These are phyloP conservation scores for Emericellopsis atlantica DNA, from an alignment of 2,329 filamentous ascomycete genomes.

Conservation along the genomic window DNA sequence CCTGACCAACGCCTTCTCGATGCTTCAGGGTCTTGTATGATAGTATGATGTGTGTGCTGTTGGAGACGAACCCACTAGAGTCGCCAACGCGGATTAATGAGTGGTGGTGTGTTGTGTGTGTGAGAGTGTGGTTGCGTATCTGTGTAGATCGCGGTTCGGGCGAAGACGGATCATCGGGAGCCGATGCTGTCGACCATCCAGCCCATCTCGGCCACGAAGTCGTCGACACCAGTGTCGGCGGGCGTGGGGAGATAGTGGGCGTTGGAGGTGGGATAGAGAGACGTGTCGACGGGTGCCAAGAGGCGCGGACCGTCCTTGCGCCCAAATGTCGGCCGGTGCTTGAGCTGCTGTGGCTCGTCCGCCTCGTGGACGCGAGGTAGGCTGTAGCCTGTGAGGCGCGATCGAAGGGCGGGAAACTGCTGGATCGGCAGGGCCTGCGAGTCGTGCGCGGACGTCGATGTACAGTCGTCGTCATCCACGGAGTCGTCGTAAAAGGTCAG, in stretches of 20 bases:
- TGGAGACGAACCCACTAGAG: constrained; percentile 1
- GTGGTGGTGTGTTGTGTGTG: neutral
- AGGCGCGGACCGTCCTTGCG: too few species aligned
- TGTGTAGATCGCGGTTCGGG: neutral
- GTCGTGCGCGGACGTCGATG: constrained; percentile 19
- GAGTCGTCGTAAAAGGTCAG: constrained; percentile 32
- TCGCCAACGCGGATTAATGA: neutral
- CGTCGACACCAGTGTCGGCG: constrained; percentile 23
- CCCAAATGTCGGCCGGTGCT: neutral
- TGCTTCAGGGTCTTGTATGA: neutral
- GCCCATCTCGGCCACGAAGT: constrained; percentile 31
- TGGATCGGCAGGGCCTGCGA: constrained; percentile 7
- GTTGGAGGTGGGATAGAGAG: neutral
- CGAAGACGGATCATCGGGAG: constrained; percentile 12
- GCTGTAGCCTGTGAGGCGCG: constrained; percentile 1
- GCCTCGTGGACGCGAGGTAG: neutral
- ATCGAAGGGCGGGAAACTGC: constrained; percentile 18
- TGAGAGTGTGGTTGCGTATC: neutral
- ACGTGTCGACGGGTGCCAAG: constrained; percentile 4
- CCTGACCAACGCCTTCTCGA: too few species aligned
- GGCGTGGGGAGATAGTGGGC: constrained; percentile 16
- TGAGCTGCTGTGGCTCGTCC: neutral
- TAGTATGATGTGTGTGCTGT: neutral
- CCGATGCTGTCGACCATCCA: constrained; percentile 39
- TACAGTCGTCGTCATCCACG: constrained; percentile 26